These are phyloP conservation scores for Galeopsis tetrahit DNA, from an alignment of 257 asterid species.

Conservation along the genomic window DNA sequence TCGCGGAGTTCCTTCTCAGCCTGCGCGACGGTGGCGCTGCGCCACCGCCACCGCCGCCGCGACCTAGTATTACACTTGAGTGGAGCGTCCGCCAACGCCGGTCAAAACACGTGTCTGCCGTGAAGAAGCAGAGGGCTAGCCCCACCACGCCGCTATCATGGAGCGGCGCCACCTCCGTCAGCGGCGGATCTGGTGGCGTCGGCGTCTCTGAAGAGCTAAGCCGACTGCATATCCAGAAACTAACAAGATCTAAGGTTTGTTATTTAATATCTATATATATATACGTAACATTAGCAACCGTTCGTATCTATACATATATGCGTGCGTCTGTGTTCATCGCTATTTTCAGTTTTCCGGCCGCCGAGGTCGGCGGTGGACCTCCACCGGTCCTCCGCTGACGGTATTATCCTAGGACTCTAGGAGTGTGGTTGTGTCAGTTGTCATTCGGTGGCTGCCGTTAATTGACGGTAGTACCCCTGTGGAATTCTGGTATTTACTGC, in stretches of 20 bases:
- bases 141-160: constrained; percentile 81
- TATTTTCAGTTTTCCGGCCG: constrained; percentile 29
- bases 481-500: constrained; percentile 47
- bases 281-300: background rate
- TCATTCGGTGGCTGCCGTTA: background rate
- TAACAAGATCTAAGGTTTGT: constrained; percentile 82
- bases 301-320: background rate
- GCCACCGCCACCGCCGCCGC: constrained; percentile 28
- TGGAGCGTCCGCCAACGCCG: constrained; percentile 85
- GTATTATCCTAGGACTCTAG: constrained; percentile 27
- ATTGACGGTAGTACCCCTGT: constrained; percentile 57
- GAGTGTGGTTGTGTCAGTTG: constrained; percentile 47
- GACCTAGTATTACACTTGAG: constrained; percentile 39
- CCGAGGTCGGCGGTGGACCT: constrained; percentile 32
- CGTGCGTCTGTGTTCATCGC: background rate
- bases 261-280: background rate
- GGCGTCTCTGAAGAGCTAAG: constrained; percentile 55
- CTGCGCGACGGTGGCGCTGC: constrained; percentile 38
- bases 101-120: constrained; percentile 44
- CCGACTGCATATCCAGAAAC: constrained; percentile 36
- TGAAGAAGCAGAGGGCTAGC: constrained; percentile 51
- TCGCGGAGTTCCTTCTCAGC: constrained; percentile 59
- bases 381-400: constrained; percentile 21
- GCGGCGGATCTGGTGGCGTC: constrained; percentile 52
- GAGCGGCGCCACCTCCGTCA: constrained; percentile 67